These are phyloP conservation scores for Pythium guiyangense DNA, from an alignment of 352 stramenopile genomes.

Conservation along the genomic window DNA sequence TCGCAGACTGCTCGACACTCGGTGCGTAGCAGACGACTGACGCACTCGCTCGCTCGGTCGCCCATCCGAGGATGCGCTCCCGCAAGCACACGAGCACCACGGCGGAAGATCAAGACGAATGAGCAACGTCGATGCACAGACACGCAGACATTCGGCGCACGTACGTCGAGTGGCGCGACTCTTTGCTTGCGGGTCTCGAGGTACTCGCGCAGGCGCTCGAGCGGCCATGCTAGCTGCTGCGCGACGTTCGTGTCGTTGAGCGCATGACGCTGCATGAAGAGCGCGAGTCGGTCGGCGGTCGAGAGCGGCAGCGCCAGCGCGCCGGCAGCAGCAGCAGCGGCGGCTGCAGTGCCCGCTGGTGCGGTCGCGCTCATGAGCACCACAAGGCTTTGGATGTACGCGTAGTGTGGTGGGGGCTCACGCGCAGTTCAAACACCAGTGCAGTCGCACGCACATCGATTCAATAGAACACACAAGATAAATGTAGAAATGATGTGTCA, in stretches of 20 bases:
- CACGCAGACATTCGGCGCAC: neutral
- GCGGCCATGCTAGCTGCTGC: conserved; percentile 44
- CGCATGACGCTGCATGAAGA: conserved; percentile 56
- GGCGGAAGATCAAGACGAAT: neutral
- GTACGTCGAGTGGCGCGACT: conserved; percentile 20
- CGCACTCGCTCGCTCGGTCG: neutral
- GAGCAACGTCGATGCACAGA: neutral
- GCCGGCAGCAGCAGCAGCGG: neutral
- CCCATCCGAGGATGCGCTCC: neutral
- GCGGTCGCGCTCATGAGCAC: conserved; percentile 3
- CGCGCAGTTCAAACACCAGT: no score
- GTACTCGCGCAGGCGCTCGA: conserved; percentile 48
- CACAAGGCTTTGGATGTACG: neutral
- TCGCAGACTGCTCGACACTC: neutral
- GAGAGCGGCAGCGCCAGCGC: conserved; percentile 20
- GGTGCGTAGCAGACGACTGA: conserved; percentile 7
- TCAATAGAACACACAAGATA: no score
- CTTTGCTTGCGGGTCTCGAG: conserved; percentile 38
- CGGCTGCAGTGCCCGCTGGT: conserved; percentile 23
- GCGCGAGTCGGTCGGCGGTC: conserved; percentile 46
- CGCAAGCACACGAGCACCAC: neutral
- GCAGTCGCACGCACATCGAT: no score
- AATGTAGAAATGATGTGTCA: no score
- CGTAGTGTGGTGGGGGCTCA: neutral
- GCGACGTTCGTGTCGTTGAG: conserved; percentile 39